Evolutionary conservation across 1,284 basidiomycete genomes (phyloP).

Genomic region (Sporisorium iseilematis-ciliati): DNA sequence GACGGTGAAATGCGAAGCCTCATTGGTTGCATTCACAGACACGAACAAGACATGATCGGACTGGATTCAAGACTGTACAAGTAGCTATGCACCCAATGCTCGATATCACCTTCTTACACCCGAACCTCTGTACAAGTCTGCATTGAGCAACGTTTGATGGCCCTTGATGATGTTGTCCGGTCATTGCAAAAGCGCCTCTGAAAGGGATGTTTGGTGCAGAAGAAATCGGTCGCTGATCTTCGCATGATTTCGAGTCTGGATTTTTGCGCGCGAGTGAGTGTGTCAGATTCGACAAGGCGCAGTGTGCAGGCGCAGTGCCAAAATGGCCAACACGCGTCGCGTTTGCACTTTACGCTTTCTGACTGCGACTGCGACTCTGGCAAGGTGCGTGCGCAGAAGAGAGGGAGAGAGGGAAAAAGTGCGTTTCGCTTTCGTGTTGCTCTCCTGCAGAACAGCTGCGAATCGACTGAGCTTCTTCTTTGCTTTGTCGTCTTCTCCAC

Average conservation of each 20-base stretch:
- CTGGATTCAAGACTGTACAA: too few relatives aligned
- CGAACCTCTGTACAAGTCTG: not conserved
- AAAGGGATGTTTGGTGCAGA: too few relatives aligned
- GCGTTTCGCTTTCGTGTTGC: conserved; percentile 21
- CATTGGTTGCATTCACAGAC: too few relatives aligned
- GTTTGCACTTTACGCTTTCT: conserved; percentile 24
- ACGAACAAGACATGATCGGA: too few relatives aligned
- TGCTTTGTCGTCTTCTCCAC: conserved; percentile 4
- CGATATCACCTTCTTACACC: too few relatives aligned
- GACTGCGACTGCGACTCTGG: not conserved
- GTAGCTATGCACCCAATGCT: too few relatives aligned
- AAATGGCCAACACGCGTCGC: conserved; percentile 21
- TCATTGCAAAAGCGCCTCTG: too few relatives aligned
- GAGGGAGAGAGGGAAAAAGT: not conserved
- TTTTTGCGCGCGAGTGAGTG: not conserved
- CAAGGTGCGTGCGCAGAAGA: too few relatives aligned
- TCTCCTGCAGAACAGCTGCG: not conserved
- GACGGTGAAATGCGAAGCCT: too few relatives aligned
- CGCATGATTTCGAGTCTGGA: not conserved
- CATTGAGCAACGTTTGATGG: not conserved
- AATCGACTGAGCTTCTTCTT: conserved; percentile 17
- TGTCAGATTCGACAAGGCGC: not conserved
- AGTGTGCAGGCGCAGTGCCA: not conserved
- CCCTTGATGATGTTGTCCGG: too few relatives aligned
- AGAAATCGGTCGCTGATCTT: too few relatives aligned